Evolutionary conservation across 2,329 filamentous ascomycete species (phyloP).

Genomic region (Xenoacremonium recifei): DNA sequence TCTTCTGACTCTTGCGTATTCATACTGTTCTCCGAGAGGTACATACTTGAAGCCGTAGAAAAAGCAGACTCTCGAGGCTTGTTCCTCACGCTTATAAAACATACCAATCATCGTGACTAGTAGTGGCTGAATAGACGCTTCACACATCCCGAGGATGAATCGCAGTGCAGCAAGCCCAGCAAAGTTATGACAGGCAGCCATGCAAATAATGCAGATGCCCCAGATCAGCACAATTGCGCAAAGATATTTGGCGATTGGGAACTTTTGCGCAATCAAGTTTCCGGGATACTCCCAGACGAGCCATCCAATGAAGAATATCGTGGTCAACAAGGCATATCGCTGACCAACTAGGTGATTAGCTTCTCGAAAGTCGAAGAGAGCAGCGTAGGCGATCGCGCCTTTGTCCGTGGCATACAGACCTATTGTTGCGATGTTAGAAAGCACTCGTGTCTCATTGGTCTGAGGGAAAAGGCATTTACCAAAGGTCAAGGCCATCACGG

Average conservation of each 20-base stretch:
- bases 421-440: not conserved
- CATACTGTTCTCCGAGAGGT: too few relatives aligned
- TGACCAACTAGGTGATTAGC: constrained; percentile 30
- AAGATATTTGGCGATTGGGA: constrained; percentile 46
- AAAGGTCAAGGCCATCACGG: constrained; percentile 1
- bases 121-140: not conserved
- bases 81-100: constrained; percentile 19
- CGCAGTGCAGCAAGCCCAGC: constrained; percentile 16
- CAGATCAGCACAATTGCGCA: constrained; percentile 12
- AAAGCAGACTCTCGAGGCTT: constrained; percentile 19
- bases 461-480: not conserved
- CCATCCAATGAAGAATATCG: constrained; percentile 51
- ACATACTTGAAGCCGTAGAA: too few relatives aligned
- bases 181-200: constrained; percentile 34
- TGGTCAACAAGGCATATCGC: constrained; percentile 28
- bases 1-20: too few relatives aligned
- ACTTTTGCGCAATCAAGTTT: constrained; percentile 40
- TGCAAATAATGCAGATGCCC: constrained; percentile 37
- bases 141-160: not conserved
- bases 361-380: constrained; percentile 55
- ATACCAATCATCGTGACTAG: constrained; percentile 10
- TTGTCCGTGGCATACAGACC: constrained; percentile 16
- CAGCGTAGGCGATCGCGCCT: constrained; percentile 51
- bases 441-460: not conserved
- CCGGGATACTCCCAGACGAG: constrained; percentile 41